A percentile compares a stretch with the other conserved stretches of the same genome.
Conservation (phyloP, 2,329 filamentous ascomycete species). For the Tolypocladium ovalisporum region DNA sequence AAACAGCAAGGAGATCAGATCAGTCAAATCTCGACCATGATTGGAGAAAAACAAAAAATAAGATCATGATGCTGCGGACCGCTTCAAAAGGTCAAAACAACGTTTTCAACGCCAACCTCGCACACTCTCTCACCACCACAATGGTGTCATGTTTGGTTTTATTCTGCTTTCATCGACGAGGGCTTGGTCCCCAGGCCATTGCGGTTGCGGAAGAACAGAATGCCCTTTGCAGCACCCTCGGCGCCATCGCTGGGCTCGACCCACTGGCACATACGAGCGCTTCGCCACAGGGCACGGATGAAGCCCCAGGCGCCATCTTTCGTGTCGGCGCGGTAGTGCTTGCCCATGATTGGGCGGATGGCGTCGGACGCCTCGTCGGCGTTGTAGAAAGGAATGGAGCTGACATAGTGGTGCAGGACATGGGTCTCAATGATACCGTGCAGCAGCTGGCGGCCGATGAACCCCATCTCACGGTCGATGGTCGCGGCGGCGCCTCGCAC, state of each 20-base stretch:
- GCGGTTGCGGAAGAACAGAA: conserved; percentile 90
- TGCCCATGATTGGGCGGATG: conserved; percentile 90
- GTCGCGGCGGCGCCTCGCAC: conserved; percentile 88
- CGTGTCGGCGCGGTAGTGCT: conserved; percentile 81
- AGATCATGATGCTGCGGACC: not conserved
- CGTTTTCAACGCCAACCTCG: not conserved
- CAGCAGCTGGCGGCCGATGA: conserved; percentile 80
- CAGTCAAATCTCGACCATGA: not conserved
- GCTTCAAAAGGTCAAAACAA: not conserved
- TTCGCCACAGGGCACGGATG: conserved; percentile 70
- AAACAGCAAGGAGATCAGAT: not conserved
- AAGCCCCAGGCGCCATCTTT: conserved; percentile 72
- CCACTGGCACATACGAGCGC: conserved; percentile 86
- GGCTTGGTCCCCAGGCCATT: conserved; percentile 66
- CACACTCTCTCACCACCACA: not conserved
- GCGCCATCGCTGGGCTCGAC: conserved; percentile 84
- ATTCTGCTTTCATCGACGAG: not conserved
- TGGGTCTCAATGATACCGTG: conserved; percentile 98
- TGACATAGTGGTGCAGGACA: conserved; percentile 95
- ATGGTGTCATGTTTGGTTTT: not conserved
- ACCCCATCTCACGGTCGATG: conserved; percentile 94
- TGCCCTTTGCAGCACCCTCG: conserved; percentile 67
- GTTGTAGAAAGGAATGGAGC: conserved; percentile 92
- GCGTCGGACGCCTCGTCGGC: conserved; percentile 90
- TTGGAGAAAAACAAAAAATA: not conserved